Percentiles rank a stretch among this genome's conserved stretches.
phyloP scores from a whole-genome alignment of 108 stramenopile genomes.

The Nitzschia sp. region DNA sequence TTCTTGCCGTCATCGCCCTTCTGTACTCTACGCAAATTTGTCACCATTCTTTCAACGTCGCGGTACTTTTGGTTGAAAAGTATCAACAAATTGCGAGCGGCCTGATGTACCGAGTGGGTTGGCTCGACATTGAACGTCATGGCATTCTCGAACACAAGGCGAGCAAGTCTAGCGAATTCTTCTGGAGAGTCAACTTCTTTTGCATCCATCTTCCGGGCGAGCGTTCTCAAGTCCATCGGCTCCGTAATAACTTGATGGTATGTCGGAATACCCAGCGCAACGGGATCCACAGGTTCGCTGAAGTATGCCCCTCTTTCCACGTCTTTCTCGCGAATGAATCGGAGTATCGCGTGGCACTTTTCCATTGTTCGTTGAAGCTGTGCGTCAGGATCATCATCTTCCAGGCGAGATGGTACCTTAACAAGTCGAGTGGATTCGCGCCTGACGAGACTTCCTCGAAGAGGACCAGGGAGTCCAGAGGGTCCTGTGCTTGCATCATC shows the following conservation, averaged over 20 bases:
- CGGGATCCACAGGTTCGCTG: conserved; percentile 91
- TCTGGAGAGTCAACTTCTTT: conserved; percentile 67
- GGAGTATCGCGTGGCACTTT: conserved; percentile 68
- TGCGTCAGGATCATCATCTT: conserved; percentile 84
- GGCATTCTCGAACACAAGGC: conserved; percentile 93
- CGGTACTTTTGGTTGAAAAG: conserved; percentile 77
- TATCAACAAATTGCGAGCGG: conserved; percentile 69
- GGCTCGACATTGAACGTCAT: conserved; percentile 92
- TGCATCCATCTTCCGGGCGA: conserved; percentile 75
- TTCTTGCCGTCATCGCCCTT: conserved; percentile 67
- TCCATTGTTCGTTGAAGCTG: conserved; percentile 65
- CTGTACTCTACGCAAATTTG: conserved; percentile 50
- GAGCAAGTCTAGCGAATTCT: conserved; percentile 86
- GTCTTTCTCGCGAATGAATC: conserved; percentile 68
- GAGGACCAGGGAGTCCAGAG: conserved; percentile 15
- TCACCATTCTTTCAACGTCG: conserved; percentile 65
- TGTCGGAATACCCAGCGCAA: conserved; percentile 89
- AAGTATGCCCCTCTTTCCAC: conserved; percentile 67
- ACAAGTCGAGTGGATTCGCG: conserved; percentile 73
- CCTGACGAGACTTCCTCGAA: conserved; percentile 46
- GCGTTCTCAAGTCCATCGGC: conserved; percentile 97
- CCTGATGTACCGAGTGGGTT: conserved; percentile 81
- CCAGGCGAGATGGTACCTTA: conserved; percentile 72
- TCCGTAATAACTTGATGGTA: conserved; percentile 88
- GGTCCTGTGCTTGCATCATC: not conserved